Percentiles rank a stretch among this genome's conserved stretches.
These are phyloP conservation scores for Dissophora globulifera DNA, from an alignment of 192 early-diverging fungal genomes.

Conservation along the genomic window DNA sequence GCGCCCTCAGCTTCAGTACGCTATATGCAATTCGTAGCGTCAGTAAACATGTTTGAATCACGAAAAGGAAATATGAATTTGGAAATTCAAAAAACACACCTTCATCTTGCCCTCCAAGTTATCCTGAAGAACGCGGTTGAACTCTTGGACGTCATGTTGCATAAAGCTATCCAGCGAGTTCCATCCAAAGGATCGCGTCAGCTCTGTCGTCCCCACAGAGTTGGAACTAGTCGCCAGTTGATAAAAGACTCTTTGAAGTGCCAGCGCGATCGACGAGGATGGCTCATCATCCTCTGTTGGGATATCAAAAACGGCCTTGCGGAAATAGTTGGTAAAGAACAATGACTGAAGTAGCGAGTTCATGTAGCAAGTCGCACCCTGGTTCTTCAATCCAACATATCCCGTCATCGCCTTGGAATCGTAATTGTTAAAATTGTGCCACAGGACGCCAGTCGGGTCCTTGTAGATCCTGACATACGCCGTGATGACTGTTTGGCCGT, in stretches of 20 bases:
- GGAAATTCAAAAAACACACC: too few relatives aligned
- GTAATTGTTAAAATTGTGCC: slow-evolving; percentile 94
- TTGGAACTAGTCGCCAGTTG: slow-evolving; percentile 77
- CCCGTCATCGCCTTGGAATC: slow-evolving; percentile 93
- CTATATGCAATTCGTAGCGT: slow-evolving; percentile 48
- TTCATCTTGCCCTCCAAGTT: slow-evolving; percentile 99
- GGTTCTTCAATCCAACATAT: slow-evolving; percentile 94
- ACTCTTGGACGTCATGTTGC: slow-evolving; percentile 99
- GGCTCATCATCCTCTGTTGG: slow-evolving; percentile 92
- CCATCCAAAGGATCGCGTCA: slow-evolving; percentile 99
- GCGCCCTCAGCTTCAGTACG: slow-evolving; percentile 92
- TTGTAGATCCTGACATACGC: slow-evolving; percentile 82
- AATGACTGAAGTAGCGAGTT: slow-evolving; percentile 97
- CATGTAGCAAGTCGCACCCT: slow-evolving; percentile 99
- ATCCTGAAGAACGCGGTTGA: slow-evolving; percentile 97
- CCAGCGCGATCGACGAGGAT: slow-evolving; percentile 85
- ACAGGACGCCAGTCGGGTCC: slow-evolving; percentile 93
- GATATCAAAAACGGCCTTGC: slow-evolving; percentile 92
- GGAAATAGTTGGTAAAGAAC: slow-evolving; percentile 94
- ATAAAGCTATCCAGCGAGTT: slow-evolving; percentile 92
- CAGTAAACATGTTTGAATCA: neutral
- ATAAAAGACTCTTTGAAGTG: slow-evolving; percentile 95
- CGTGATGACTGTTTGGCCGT: slow-evolving; percentile 69
- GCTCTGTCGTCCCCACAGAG: slow-evolving; percentile 91
- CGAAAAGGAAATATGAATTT: neutral